phyloP scores from a whole-genome alignment of 1,284 basidiomycete genomes.

The Porphyrellus sp. region DNA sequence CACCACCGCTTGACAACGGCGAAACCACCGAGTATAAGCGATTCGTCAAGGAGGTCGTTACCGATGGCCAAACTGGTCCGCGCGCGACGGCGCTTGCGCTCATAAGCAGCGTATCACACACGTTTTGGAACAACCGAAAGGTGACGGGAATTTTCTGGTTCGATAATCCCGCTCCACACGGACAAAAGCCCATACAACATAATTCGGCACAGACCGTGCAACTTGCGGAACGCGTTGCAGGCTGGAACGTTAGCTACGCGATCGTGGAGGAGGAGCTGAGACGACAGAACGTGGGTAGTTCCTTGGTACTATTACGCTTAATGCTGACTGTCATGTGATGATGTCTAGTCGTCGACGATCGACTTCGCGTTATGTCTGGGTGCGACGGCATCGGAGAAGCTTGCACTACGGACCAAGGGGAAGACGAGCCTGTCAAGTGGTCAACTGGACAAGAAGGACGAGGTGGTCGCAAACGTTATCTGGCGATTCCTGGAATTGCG shows the following conservation, averaged over 20 bases:
- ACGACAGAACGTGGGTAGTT: constrained; percentile 83
- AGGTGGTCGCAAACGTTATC: constrained; percentile 96
- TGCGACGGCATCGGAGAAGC: constrained; percentile 77
- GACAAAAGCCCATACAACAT: constrained; percentile 64
- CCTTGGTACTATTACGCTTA: background rate
- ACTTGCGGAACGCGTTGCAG: constrained; percentile 82
- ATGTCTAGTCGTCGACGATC: constrained; percentile 84
- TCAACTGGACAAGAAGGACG: constrained; percentile 94
- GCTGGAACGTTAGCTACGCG: constrained; percentile 90
- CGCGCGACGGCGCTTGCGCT: constrained; percentile 88
- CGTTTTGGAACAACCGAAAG: constrained; percentile 76
- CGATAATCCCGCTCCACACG: constrained; percentile 52
- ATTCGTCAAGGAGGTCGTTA: constrained; percentile 94
- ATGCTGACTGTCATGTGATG: constrained; percentile 12
- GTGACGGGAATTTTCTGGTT: constrained; percentile 79
- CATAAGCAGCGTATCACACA: constrained; percentile 72
- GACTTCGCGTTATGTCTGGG: constrained; percentile 94
- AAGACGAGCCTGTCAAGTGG: constrained; percentile 43
- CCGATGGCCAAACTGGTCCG: constrained; percentile 88
- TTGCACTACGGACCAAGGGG: constrained; percentile 73
- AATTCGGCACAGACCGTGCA: constrained; percentile 77
- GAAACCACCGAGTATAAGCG: constrained; percentile 92
- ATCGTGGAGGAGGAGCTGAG: constrained; percentile 93
- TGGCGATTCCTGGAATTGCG: constrained; percentile 97
- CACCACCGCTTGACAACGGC: constrained; percentile 90